Evolutionary conservation across 1,284 basidiomycete genomes (phyloP).

Genomic region (Omphalotus olearius): DNA sequence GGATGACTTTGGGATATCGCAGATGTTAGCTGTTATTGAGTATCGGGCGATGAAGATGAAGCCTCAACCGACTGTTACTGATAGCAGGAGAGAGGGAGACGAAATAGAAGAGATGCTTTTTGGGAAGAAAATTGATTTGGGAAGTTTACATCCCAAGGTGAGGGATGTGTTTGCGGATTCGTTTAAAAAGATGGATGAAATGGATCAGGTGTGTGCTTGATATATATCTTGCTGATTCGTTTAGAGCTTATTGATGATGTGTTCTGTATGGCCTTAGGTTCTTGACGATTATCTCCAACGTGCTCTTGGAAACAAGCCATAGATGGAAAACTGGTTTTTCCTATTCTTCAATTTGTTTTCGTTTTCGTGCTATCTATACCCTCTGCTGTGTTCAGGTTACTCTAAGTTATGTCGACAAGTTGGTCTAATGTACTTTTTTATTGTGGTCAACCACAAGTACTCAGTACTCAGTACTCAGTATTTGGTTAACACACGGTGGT

Average conservation of each 20-base stretch:
- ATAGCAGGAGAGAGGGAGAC: constrained; percentile 30
- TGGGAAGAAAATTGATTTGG: constrained; percentile 58
- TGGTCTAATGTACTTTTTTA: too few relatives aligned
- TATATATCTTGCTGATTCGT: not conserved
- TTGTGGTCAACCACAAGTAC: too few relatives aligned
- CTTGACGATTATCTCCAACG: constrained; percentile 9
- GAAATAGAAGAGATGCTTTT: constrained; percentile 73
- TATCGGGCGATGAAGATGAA: constrained; percentile 42
- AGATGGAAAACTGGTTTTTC: too few relatives aligned
- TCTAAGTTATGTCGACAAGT: too few relatives aligned
- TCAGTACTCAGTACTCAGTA: too few relatives aligned
- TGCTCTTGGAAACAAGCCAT: too few relatives aligned
- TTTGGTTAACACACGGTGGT: too few relatives aligned
- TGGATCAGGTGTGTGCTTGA: constrained; percentile 60
- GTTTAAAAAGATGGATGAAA: constrained; percentile 73
- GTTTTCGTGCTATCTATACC: too few relatives aligned
- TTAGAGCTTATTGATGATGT: not conserved
- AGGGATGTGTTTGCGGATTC: constrained; percentile 67
- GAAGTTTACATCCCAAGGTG: constrained; percentile 66
- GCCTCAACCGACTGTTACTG: constrained; percentile 28
- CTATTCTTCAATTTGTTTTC: too few relatives aligned
- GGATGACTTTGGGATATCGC: constrained; percentile 79
- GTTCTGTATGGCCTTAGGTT: not conserved
- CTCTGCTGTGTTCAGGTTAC: too few relatives aligned
- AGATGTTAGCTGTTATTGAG: constrained; percentile 83